Evolutionary conservation across 2,329 filamentous ascomycete species (phyloP), one percentile per base, ranked within the genome.

Genomic region (Apiospora marii): DNA sequence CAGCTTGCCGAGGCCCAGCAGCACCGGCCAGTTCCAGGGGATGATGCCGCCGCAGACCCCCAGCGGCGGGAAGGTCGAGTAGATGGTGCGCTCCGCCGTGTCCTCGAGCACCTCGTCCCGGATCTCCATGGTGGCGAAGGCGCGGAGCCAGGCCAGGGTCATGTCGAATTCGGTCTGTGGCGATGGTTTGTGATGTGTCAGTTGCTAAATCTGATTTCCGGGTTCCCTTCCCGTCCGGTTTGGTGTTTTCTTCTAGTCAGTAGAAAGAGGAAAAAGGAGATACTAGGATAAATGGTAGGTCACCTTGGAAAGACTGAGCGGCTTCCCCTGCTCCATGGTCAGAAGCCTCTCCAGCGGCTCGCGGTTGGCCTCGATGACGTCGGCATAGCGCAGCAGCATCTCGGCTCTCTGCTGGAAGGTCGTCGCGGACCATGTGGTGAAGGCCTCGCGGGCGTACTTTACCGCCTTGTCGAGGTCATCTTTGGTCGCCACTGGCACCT

Each of bases 1-100:
- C 37, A 92, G 82, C 79, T 92, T 92, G 70, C 84, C 84, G 12
- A 85, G 78, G 7, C 83, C 84, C 2, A 90, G 80, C 30, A 86
- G 77, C n/a, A 91, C 79, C 6, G 89, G 89, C 73, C 87, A 88
- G 76, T 90, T 90, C 87, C 88, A 90, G 0, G 87, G 87, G 1
- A 87, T 81, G 46, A 90, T 89, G 19, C 82, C 88, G 3, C 80
- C 85, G 4, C 78, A 79, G 3, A 87, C 82, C 1, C 86, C 85
- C 27, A 87, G 76, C 0, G 85, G 85, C 1, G 77, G 78, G 74
- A 83, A 83, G 70, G 81, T 78, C 0, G 79, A 79, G 41, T 81
- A 79, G 43, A 85, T 70, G 53, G 74, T 77, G 37, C 76, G 77
- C 37, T 79, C 80, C 0, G 82, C 79, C 5, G 77, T 83, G 14